Evolutionary conservation across 1,139 yeast genomes (phyloP), one percentile per base, ranked within the genome.

Genomic region (Protomyces gravidus): DNA sequence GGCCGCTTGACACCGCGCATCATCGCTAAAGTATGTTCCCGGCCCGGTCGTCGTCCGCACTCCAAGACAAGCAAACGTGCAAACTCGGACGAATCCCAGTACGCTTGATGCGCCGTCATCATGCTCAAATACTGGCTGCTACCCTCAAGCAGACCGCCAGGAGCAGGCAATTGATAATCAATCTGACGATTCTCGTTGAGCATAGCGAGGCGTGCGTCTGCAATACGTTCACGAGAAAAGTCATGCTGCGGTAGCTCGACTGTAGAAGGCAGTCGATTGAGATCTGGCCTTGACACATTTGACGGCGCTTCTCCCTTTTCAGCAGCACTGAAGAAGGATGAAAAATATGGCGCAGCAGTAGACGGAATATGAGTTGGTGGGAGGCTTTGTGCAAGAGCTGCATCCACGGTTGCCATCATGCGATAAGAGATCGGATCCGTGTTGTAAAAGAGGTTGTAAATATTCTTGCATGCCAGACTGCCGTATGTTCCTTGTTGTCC

Each of bases 161-260:
- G 66, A 19, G 71, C 67, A 1, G 76, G 76, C 33, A 75, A 65
- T 19, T 71, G 64, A 67, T 70, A 75, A 64, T 75, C 78, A 5
- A 75, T 63, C 65, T 76, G 78, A 1, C 78, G 77, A 61, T 75
- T 75, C 42, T 74, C 76, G 57, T 75, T 75, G 50, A 75, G 67
- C 52, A 66, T 60, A 9, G 61, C 60, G 68, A 73, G 67, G 32
- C 67, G 64, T 50, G 65, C 62, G 59, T 72, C 70, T 1, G 70
- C 73, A 13, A 60, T 59, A 15, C 63, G 50, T 61, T 71, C 72
- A 2, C 66, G 61, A 36, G 60, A 61, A 55, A 69, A 69, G 45
- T 70, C 70, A 2, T 67, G 66, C 6, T 67, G 64, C 48, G 68
- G 68, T 33, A 71, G 57, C 62, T 70, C 74, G 2, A 70, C 68